A percentile compares a stretch with the other conserved stretches of the same genome.
These are phyloP conservation scores for Ogataea trehaloabstinens DNA, from an alignment of 805 yeast species.

Conservation along the genomic window DNA sequence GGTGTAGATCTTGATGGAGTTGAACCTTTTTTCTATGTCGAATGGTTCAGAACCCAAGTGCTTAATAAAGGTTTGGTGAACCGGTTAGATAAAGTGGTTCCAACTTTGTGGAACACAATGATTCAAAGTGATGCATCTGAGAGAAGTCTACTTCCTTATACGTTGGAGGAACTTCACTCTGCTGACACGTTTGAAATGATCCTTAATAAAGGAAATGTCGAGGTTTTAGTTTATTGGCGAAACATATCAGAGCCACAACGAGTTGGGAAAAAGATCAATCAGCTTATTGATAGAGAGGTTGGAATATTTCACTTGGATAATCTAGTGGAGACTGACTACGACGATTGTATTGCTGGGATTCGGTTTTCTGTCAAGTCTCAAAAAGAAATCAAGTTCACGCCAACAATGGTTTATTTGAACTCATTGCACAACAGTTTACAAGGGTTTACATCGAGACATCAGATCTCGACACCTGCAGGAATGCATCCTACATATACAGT, in stretches of 20 bases:
- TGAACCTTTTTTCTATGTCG: constrained; percentile 22
- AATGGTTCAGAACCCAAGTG: constrained; percentile 26
- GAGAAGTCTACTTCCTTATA: constrained; percentile 19
- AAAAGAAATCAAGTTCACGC: constrained; percentile 12
- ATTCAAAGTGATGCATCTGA: constrained; percentile 4
- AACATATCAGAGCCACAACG: constrained; percentile 12
- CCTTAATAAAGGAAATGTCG: constrained; percentile 11
- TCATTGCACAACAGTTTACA: constrained; percentile 19
- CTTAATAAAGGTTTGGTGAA: constrained; percentile 8
- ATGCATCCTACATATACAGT: constrained; percentile 28
- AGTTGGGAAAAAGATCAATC: constrained; percentile 4
- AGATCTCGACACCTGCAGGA: constrained; percentile 17
- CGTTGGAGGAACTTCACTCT: constrained; percentile 13
- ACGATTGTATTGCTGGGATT: constrained; percentile 21
- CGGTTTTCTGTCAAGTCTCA: constrained; percentile 11
- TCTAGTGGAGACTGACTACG: constrained; percentile 16
- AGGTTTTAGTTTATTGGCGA: constrained; percentile 22
- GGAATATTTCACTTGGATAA: constrained; percentile 21
- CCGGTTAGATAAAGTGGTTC: constrained; percentile 5
- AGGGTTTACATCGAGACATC: constrained; percentile 16
- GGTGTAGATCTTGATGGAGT: constrained; percentile 1
- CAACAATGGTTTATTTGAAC: constrained; percentile 24
- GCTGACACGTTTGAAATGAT: constrained; percentile 20
- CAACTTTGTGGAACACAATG: constrained; percentile 20
- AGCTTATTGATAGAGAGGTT: constrained; percentile 15